Conservation (phyloP, 2,329 filamentous ascomycete genomes). For the Penicillium sp. region DNA sequence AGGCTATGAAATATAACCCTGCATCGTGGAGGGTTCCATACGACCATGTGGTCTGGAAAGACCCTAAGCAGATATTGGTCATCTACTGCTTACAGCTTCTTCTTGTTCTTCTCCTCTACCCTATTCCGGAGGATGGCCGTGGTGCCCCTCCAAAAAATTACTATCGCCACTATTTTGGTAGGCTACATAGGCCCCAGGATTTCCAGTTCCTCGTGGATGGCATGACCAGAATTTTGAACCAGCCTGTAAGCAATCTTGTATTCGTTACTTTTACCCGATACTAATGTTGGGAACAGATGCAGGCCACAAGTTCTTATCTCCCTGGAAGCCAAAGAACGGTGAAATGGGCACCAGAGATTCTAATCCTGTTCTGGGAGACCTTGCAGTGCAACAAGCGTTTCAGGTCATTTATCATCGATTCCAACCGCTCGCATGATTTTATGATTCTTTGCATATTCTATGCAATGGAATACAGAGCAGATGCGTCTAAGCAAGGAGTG, state of each 20-base stretch:
- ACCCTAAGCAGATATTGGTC: conserved; percentile 85
- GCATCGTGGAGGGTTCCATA: conserved; percentile 93
- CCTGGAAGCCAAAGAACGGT: conserved; percentile 78
- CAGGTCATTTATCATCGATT: conserved; percentile 94
- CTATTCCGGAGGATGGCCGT: conserved; percentile 74
- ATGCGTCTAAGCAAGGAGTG: conserved; percentile 84
- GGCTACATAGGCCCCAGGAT: conserved; percentile 88
- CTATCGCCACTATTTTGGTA: conserved; percentile 88
- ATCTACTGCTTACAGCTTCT: conserved; percentile 90
- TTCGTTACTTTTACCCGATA: conserved; percentile 10
- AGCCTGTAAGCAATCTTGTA: conserved; percentile 58
- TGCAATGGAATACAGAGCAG: conserved; percentile 82
- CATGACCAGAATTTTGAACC: conserved; percentile 88
- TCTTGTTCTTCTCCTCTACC: conserved; percentile 81
- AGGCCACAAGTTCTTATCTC: conserved; percentile 84
- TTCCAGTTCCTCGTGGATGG: conserved; percentile 97
- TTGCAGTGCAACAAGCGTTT: conserved; percentile 98
- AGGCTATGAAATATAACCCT: conserved; percentile 95
- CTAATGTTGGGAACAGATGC: conserved; percentile 54
- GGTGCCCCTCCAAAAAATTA: conserved; percentile 76
- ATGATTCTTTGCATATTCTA: conserved; percentile 89
- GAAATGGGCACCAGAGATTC: conserved; percentile 90
- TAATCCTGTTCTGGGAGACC: conserved; percentile 97
- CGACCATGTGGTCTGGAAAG: conserved; percentile 87
- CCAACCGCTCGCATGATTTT: conserved; percentile 89